These are phyloP conservation scores for Platanthera guangdongensis DNA, from an alignment of 106 monocot species.

Conservation along the genomic window DNA sequence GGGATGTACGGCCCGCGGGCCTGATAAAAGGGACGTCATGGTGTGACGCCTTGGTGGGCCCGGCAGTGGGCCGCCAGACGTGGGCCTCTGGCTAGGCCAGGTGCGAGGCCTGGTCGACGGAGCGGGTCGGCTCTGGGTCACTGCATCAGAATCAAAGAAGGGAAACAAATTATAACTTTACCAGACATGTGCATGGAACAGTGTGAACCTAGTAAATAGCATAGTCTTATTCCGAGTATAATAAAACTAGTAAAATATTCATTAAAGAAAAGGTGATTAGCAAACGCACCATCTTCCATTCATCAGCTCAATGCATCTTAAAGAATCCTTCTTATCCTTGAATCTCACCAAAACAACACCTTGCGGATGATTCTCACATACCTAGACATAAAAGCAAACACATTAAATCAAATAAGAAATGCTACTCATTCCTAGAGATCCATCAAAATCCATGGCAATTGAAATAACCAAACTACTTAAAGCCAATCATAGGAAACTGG, in stretches of 20 bases:
- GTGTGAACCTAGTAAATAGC: background rate
- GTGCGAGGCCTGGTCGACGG: too few relatives aligned
- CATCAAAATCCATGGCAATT: background rate
- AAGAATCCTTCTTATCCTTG: conserved; percentile 76
- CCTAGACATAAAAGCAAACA: conserved; percentile 25
- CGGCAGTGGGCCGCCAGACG: too few relatives aligned
- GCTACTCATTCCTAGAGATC: background rate
- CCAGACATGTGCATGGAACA: too few relatives aligned
- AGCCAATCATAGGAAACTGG: too few relatives aligned
- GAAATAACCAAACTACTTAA: too few relatives aligned
- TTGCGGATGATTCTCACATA: conserved; percentile 93
- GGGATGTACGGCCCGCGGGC: too few relatives aligned
- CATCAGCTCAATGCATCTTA: conserved; percentile 87
- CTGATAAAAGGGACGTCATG: too few relatives aligned
- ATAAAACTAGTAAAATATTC: too few relatives aligned
- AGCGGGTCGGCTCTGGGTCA: too few relatives aligned
- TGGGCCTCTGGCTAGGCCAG: too few relatives aligned
- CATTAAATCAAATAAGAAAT: background rate
- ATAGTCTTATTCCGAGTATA: background rate
- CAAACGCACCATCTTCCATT: conserved; percentile 88
- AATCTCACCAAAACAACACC: conserved; percentile 90
- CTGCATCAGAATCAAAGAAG: background rate
- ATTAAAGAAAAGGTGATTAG: background rate
- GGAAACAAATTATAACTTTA: background rate
- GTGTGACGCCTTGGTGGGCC: too few relatives aligned